A percentile compares a stretch with the other conserved stretches of the same genome.
Conservation (phyloP, 192 early-diverging fungal species). For the Gigaspora rosea region DNA sequence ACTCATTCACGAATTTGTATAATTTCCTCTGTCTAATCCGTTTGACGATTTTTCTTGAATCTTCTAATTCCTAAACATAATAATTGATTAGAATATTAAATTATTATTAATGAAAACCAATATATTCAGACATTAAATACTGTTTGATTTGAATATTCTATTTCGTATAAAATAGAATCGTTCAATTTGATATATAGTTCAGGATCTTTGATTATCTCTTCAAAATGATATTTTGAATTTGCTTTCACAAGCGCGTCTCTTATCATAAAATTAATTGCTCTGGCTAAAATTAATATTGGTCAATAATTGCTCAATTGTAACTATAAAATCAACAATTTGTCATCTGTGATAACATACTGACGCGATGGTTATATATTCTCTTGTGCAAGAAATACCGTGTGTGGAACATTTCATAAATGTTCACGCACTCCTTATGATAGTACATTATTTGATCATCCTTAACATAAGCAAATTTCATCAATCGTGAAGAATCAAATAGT, state of each 20-base stretch:
- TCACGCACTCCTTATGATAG: slow-evolving; percentile 86
- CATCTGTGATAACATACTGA: slow-evolving; percentile 48
- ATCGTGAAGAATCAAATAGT: slow-evolving; percentile 51
- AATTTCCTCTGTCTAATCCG: slow-evolving; percentile 77
- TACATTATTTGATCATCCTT: slow-evolving; percentile 90
- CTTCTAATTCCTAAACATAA: slow-evolving; percentile 19
- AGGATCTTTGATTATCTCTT: slow-evolving; percentile 62
- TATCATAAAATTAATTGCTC: slow-evolving; percentile 88
- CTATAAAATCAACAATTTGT: not conserved
- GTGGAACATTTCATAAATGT: slow-evolving; percentile 85
- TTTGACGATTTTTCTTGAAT: slow-evolving; percentile 66
- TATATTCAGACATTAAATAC: not conserved
- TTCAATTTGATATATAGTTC: slow-evolving; percentile 74
- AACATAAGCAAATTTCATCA: slow-evolving; percentile 82
- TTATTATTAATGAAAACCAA: not conserved
- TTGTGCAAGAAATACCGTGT: slow-evolving; percentile 78
- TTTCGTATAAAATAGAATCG: slow-evolving; percentile 77
- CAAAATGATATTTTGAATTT: slow-evolving; percentile 65
- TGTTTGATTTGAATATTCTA: slow-evolving; percentile 59
- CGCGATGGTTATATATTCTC: slow-evolving; percentile 86
- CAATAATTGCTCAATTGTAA: not conserved
- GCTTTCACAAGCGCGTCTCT: slow-evolving; percentile 83
- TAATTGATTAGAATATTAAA: not conserved
- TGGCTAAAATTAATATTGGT: slow-evolving; percentile 32
- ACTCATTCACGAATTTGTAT: slow-evolving; percentile 86